Base-by-base conservation (phyloP, 2,329 filamentous ascomycete species). In the Cercospora sp. region DNA sequence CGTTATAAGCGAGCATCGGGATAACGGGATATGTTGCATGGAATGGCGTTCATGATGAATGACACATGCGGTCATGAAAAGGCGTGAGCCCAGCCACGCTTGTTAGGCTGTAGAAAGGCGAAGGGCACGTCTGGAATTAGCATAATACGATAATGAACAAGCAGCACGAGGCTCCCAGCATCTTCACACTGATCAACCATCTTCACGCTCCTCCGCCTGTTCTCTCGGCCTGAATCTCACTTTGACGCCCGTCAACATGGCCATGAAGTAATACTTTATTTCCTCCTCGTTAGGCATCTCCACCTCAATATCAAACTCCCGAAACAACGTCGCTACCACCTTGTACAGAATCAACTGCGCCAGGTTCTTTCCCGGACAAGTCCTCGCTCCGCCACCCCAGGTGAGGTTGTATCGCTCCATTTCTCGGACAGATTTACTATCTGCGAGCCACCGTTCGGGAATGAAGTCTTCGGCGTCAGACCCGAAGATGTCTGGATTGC, bases 361-460 rank as follows among this genome's bases (percentile, higher is more conserved):
- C 30, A 73, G 61, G 33, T 70, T 69, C 23, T 65, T 58, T 10
- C 73, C 73, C 10, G 69, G 64, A 48, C 73, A 74, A 26, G 70
- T 72, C 28, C 73, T 64, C 7, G 66, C 63, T 28, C 73, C 73
- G n/a, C 72, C 73, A 9, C 73, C 73, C 48, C 68, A 74, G 16
- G 67, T 70, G 45, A 73, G 60, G 51, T 69, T 64, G 6, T 62
- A 67, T 23, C 67, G 39, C 30, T 74, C 71, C 57, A 73, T 64
- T 12, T 70, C 67, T 39, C 59, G 42, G 1, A 74, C 70, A 9
- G 45, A 10, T n/a, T 33, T 39, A n/a, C 23, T 53, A 3, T 73
- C 67, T 20, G 5, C 13, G 20, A 80, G 60, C 79, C 78, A 80
- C 2, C 78, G 68, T 64, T 79, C 77, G 0, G 79, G 79, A n/a